Conservation (phyloP, 805 yeast species). For the Sugiyamaella chiloensis region DNA sequence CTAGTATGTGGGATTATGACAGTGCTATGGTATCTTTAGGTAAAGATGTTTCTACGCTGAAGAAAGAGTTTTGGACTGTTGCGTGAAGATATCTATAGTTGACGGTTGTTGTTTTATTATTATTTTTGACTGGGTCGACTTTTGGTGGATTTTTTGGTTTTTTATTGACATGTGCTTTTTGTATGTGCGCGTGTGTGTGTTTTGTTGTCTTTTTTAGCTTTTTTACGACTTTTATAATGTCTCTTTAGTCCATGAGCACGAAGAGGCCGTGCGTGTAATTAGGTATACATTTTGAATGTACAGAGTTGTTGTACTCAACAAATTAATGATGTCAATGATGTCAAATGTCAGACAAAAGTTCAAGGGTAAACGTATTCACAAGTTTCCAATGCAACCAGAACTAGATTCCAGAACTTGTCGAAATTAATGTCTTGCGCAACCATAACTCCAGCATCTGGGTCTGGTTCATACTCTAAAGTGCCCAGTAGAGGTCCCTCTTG, state of each 20-base stretch:
- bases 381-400: conserved; percentile 38
- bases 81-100: conserved; percentile 8
- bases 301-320: no score
- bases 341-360: no score
- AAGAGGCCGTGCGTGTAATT: no score
- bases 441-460: conserved; percentile 34
- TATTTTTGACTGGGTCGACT: background rate
- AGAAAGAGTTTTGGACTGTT: conserved; percentile 29
- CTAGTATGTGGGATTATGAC: conserved; percentile 27
- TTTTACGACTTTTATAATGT: no score
- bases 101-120: conserved; percentile 3
- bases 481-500: conserved; percentile 34
- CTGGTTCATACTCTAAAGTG: conserved; percentile 13
- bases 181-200: background rate
- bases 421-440: conserved; percentile 43
- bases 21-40: conserved; percentile 23
- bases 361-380: conserved; percentile 35
- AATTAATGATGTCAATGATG: no score
- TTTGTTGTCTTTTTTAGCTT: no score
- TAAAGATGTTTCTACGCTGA: conserved; percentile 22
- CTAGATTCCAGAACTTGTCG: conserved; percentile 45
- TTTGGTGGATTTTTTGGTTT: no score
- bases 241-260: no score
- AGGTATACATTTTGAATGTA: no score
- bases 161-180: no score